Conservation (phyloP, 2,329 filamentous ascomycete genomes). For the Cercospora janseana region DNA sequence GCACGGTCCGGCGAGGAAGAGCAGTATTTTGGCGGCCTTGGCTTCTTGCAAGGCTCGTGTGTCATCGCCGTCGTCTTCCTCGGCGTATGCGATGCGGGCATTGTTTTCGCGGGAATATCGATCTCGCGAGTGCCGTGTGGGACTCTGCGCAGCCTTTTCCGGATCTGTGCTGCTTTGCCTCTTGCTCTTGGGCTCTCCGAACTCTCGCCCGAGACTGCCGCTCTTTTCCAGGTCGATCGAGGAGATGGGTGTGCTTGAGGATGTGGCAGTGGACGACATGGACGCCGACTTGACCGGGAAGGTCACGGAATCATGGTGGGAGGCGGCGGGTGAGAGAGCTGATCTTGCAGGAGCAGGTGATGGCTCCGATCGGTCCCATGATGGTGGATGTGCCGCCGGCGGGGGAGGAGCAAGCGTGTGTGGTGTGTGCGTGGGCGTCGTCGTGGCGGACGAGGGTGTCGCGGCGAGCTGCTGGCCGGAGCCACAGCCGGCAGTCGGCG, state of each 20-base stretch:
- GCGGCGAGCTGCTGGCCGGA: too few species aligned
- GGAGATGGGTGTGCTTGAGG: conserved; percentile 21
- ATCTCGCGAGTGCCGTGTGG: conserved; percentile 18
- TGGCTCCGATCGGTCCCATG: background rate
- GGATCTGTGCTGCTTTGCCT: conserved; percentile 25
- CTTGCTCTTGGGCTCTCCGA: conserved; percentile 18
- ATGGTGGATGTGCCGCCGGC: conserved; percentile 22
- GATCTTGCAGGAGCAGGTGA: conserved; percentile 1
- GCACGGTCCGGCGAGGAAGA: conserved; percentile 55
- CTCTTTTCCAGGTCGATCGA: conserved; percentile 37
- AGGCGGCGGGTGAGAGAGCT: conserved; percentile 11
- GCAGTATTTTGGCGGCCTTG: conserved; percentile 47
- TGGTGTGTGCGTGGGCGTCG: background rate
- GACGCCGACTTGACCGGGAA: conserved; percentile 31
- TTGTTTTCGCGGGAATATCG: conserved; percentile 8
- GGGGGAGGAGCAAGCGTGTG: conserved; percentile 19
- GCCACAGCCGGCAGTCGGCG: background rate
- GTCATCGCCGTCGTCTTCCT: conserved; percentile 39
- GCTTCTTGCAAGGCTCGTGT: conserved; percentile 43
- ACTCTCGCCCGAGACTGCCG: conserved; percentile 15
- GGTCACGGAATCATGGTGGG: conserved; percentile 18
- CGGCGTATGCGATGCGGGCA: conserved; percentile 27
- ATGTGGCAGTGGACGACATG: conserved; percentile 31
- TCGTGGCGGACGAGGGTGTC: too few species aligned
- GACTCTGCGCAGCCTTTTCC: conserved; percentile 28